Base-by-base conservation (phyloP, 768 basidiomycete species). In the Holtermanniella nyarrowii region DNA sequence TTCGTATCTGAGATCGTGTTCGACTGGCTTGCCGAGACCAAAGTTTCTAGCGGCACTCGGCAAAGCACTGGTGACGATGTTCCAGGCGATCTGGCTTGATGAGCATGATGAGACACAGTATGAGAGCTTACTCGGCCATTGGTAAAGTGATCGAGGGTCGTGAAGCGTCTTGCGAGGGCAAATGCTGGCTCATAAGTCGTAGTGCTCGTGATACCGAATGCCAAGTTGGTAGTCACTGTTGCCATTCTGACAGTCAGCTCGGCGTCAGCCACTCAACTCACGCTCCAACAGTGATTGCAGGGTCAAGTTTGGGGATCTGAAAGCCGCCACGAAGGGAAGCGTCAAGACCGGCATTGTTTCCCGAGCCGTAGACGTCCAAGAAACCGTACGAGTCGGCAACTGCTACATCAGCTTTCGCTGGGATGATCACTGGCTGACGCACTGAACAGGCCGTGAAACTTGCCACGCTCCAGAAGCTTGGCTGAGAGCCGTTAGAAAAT, bases 141-240 rank as follows among this genome's bases (percentile, higher is more conserved):
- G 23, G 51, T 52, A 21, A 52, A 45, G 51, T 52, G 51, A 39
- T 52, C 51, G 14, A 52, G 51, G 16, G 51, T 52, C 1, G 44
- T n/a, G 44, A 46, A 52, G 12, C 51, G 51, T 11, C 51, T 43
- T 4, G 51, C 51, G 31, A 52, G 22, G 18, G 44, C 27, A 45
- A n/a, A 52, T 5, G 51, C 44, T 1, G 23, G 46, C 25, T 31
- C 50, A 39, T 52, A 52, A 10, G 51, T 46, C 14, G 44, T 31
- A 5, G 22, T 25, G 14, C 40, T 31, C n/a, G 51, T 52, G 51
- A 52, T 52, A 2, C 51, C 51, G 20, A 52, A 52, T 0, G 44
- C 16, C 18, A 52, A 24, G 50, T 51, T 51, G 20, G 20, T 22
- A 25, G 44, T 3, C 16, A 21, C 21, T 5, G 44, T 26, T 11